phyloP scores from a whole-genome alignment of 306 rosid genomes.

The Cucurbita ficifolia region DNA sequence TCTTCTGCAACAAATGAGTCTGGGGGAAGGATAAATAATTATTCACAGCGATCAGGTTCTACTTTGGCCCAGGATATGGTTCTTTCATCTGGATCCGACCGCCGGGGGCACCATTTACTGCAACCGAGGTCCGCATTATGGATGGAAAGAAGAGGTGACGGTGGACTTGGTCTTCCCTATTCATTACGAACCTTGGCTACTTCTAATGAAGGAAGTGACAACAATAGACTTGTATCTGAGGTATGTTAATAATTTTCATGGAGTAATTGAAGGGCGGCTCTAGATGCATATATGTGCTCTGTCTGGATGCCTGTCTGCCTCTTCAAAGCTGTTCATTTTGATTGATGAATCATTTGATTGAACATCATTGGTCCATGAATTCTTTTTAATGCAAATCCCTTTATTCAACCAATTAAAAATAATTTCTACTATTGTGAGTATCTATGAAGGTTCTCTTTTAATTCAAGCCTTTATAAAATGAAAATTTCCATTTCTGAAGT shows the following conservation, averaged over 20 bases:
- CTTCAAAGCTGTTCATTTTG: background rate
- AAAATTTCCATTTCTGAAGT: background rate
- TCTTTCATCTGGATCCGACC: conserved; percentile 34
- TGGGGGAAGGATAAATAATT: conserved; percentile 37
- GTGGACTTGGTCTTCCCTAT: conserved; percentile 56
- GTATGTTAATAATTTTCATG: conserved; percentile 26
- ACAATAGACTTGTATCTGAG: conserved; percentile 81
- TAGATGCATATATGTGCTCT: background rate
- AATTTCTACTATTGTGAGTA: background rate
- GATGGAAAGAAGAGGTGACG: conserved; percentile 65
- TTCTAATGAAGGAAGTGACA: conserved; percentile 68
- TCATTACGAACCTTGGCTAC: conserved; percentile 56
- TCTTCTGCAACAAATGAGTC: conserved; percentile 49
- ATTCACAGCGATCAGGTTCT: conserved; percentile 42
- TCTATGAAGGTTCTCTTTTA: background rate
- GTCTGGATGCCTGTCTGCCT: background rate
- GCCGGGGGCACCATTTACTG: conserved; percentile 25
- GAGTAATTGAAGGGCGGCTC: background rate
- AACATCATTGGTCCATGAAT: background rate
- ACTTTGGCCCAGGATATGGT: conserved; percentile 39
- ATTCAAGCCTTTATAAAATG: background rate
- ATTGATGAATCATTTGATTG: background rate
- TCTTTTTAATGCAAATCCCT: background rate
- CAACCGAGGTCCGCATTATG: conserved; percentile 49
- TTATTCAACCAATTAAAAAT: background rate